A percentile compares a stretch with the other conserved stretches of the same genome.
These are phyloP conservation scores for Irpex lacteus DNA, from an alignment of 1,284 basidiomycete species.

Conservation along the genomic window DNA sequence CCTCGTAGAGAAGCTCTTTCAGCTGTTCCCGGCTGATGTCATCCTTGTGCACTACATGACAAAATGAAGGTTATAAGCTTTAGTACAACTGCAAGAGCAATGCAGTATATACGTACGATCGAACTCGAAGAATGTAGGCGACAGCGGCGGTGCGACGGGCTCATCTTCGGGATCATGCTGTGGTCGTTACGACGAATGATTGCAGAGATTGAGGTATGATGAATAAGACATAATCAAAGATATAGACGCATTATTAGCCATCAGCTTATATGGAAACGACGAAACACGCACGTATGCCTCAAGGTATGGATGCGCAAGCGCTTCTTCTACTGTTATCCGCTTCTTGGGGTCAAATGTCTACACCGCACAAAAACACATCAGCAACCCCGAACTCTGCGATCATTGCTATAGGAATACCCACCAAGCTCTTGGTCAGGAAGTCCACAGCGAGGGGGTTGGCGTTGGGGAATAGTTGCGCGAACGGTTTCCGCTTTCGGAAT, in stretches of 20 bases:
- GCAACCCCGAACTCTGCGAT: conserved; percentile 4
- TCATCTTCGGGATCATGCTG: conserved; percentile 93
- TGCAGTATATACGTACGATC: conserved; percentile 49
- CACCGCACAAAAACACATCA: conserved; percentile 5
- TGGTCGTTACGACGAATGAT: background rate
- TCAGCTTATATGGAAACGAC: background rate
- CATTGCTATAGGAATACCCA: conserved; percentile 39
- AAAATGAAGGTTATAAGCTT: background rate
- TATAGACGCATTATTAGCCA: conserved; percentile 2
- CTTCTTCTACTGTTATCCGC: conserved; percentile 88
- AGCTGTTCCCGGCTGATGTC: conserved; percentile 86
- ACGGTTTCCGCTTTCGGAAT: conserved; percentile 81
- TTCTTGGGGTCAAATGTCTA: conserved; percentile 92
- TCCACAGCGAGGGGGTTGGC: conserved; percentile 85
- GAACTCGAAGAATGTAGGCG: conserved; percentile 92
- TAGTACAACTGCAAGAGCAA: too few relatives aligned
- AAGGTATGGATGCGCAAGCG: conserved; percentile 88
- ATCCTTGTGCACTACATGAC: conserved; percentile 79
- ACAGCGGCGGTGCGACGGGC: conserved; percentile 86
- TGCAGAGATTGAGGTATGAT: background rate
- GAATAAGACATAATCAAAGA: background rate
- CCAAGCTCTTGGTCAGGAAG: conserved; percentile 88
- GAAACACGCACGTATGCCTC: conserved; percentile 74
- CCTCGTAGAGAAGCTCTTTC: conserved; percentile 66
- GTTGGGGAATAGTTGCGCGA: conserved; percentile 82